Base-by-base conservation (phyloP, 2,329 filamentous ascomycete genomes). In the Dendrostoma leiphaemia region DNA sequence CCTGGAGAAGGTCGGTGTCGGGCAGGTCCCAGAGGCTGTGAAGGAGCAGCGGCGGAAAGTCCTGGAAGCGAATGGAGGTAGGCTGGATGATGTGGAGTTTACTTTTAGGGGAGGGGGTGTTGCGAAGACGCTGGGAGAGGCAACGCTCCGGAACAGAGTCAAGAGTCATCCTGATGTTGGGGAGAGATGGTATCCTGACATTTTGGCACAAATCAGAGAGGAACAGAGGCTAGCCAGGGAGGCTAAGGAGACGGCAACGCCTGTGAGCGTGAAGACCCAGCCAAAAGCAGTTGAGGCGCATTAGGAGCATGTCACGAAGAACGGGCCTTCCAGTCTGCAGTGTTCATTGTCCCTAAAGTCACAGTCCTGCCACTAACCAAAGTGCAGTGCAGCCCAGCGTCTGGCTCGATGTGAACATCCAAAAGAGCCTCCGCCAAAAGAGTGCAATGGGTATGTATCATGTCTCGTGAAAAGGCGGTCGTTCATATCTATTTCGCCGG, bases 131-230 rank as follows among this genome's bases (percentile, higher is more conserved):
- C 72, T 95, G 8, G 90, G 91, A 4, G 90, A 95, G 75, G 91
- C 90, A 10, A 95, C 90, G 55, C 72, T 96, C 67, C 81, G 89
- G 72, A 96, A 95, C 71, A 75, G 91, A 13, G 80, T 95, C 62
- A 94, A 92, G 79, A 91, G 88, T 61, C 91, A 96, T 72, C 88
- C 87, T 3, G 91, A 95, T 68, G 91, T 96, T 1, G 90, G 89
- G 2, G 88, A 92, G 76, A 77, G 85, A 63, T 95, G 90, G 84
- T 90, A 88, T 66, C 86, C 86, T 3, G 83, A 88, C 40, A 80
- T 85, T 19, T 64, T 85, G 60, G 70, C 69, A 56, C 75, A 76
- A 56, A 82, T 87, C 48, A 77, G 80, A 49, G 80, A 80, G 62
- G 80, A 86, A 68, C 79, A 86, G 71, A 67, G 60, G 60, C 69